phyloP scores from a whole-genome alignment of 345 rosid species.

The Noccaea bulbosa region DNA sequence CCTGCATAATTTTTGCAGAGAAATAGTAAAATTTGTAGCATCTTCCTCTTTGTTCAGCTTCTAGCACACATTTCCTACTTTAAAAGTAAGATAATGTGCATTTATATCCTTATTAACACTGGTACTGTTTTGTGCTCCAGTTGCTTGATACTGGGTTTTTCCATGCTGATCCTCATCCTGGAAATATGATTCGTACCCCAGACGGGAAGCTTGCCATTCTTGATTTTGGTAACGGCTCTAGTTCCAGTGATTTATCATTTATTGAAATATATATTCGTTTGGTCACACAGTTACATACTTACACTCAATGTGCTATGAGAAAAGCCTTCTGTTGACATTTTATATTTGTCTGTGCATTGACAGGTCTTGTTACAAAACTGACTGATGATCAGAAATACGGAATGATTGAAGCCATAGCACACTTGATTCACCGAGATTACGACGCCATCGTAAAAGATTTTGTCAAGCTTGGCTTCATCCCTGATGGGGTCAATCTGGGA shows the following conservation, averaged over 20 bases:
- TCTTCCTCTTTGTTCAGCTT: constrained; percentile 4
- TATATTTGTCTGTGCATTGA: constrained; percentile 3
- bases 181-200: constrained; percentile 94
- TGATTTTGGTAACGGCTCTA: constrained; percentile 75
- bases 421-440: constrained; percentile 93
- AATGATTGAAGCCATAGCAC: constrained; percentile 98
- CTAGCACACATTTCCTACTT: too few relatives aligned
- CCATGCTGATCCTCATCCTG: constrained; percentile 99
- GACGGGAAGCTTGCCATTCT: constrained; percentile 97
- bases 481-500: constrained; percentile 93
- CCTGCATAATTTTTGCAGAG: constrained; percentile 10
- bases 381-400: constrained; percentile 98
- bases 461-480: constrained; percentile 91
- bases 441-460: constrained; percentile 89
- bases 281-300: not conserved
- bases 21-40: not conserved
- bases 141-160: constrained; percentile 96
- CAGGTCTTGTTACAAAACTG: constrained; percentile 90
- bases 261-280: not conserved
- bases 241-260: not conserved
- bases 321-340: constrained; percentile 2
- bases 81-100: not conserved
- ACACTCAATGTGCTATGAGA: not conserved
- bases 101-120: constrained; percentile 15
- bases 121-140: constrained; percentile 50